These are phyloP conservation scores for Microdochium trichocladiopsis DNA, from an alignment of 2,329 filamentous ascomycete genomes.

Conservation along the genomic window DNA sequence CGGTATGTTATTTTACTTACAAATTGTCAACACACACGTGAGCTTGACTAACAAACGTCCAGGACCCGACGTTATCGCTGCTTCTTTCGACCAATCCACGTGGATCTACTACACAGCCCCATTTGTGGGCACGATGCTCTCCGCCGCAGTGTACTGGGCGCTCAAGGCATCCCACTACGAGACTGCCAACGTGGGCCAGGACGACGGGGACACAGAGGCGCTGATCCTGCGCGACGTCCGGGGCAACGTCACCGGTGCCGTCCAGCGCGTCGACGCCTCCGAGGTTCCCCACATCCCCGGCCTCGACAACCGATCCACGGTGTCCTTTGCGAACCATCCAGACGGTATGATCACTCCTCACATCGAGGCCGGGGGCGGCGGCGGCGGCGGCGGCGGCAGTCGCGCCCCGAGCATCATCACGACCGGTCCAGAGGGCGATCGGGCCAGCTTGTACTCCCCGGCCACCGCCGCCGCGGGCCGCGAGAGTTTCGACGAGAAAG, in stretches of 20 bases:
- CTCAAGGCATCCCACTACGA: conserved; percentile 45
- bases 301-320: neutral
- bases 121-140: conserved; percentile 38
- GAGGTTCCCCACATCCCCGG: neutral
- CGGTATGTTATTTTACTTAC: conserved; percentile 10
- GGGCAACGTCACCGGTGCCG: neutral
- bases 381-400: neutral
- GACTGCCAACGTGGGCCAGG: conserved; percentile 41
- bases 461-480: neutral
- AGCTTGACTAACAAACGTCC: neutral
- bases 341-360: neutral
- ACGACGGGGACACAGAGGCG: conserved; percentile 11
- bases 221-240: neutral
- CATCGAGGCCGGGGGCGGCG: neutral
- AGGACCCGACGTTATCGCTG: neutral
- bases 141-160: conserved; percentile 40
- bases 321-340: neutral
- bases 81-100: conserved; percentile 25
- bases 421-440: neutral
- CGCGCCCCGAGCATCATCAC: neutral
- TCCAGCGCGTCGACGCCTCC: neutral
- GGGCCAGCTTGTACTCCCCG: neutral
- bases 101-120: conserved; percentile 53
- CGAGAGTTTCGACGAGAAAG: neutral
- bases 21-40: no score